phyloP scores from a whole-genome alignment of 2,329 filamentous ascomycete genomes.

The Neonectria punicea region DNA sequence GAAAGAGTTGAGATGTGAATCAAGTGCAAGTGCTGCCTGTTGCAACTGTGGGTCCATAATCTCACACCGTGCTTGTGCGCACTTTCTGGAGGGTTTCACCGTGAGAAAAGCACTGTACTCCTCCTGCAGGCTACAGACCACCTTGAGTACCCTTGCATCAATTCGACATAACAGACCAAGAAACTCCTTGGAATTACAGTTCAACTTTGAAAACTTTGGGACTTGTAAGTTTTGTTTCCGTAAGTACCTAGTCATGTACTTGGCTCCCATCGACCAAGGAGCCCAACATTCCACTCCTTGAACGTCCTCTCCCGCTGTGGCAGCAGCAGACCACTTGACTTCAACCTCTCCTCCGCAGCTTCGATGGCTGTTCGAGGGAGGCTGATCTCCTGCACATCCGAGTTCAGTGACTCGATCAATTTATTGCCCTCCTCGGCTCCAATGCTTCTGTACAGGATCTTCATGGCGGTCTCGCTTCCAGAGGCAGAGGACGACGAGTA shows the following conservation, averaged over 20 bases:
- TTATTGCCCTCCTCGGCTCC: constrained; percentile 55
- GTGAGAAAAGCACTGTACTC: background rate
- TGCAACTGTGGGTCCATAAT: background rate
- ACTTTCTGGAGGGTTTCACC: background rate
- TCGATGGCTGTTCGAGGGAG: constrained; percentile 63
- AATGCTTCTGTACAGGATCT: constrained; percentile 63
- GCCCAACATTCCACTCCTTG: constrained; percentile 73
- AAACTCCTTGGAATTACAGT: background rate
- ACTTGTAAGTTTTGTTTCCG: background rate
- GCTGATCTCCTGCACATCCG: constrained; percentile 68
- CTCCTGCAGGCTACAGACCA: background rate
- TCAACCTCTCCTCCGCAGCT: constrained; percentile 56
- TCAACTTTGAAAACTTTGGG: background rate
- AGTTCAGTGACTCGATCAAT: constrained; percentile 62
- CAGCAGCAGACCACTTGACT: constrained; percentile 60
- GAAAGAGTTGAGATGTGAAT: background rate
- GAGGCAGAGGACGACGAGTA: constrained; percentile 57
- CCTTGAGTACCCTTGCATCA: background rate
- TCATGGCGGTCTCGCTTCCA: constrained; percentile 56
- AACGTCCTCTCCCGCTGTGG: constrained; percentile 67
- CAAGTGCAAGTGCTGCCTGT: background rate
- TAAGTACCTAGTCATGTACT: background rate
- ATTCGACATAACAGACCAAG: background rate
- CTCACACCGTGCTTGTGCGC: background rate
- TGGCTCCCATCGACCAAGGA: constrained; percentile 60